phyloP scores from a whole-genome alignment of 169 alveolate species.

The Plasmodium inui region DNA sequence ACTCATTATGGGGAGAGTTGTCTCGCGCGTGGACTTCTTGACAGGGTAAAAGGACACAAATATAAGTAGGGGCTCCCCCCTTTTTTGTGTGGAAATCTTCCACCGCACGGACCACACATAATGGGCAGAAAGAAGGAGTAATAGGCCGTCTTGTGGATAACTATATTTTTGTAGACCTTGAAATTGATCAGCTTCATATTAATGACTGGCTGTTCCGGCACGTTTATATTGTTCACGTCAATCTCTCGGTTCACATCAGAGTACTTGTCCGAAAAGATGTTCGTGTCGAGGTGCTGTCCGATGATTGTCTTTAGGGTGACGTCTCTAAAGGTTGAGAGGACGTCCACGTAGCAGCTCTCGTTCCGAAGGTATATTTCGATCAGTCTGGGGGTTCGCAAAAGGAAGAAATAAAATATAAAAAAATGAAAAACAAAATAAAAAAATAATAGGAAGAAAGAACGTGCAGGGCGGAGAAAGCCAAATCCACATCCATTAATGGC shows the following conservation, averaged over 20 bases:
- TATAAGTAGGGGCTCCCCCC: not conserved
- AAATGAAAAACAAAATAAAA: no score
- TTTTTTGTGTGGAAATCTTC: not conserved
- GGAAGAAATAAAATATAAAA: not conserved
- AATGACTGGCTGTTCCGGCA: conserved; percentile 10
- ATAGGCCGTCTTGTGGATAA: conserved; percentile 82
- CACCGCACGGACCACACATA: conserved; percentile 77
- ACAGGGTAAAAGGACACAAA: not conserved
- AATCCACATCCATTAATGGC: not conserved
- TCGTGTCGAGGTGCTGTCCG: conserved; percentile 85
- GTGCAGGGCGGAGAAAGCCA: not conserved
- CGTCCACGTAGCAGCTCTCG: conserved; percentile 54
- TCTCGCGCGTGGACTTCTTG: not conserved
- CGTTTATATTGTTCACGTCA: conserved; percentile 15
- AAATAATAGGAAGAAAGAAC: not conserved
- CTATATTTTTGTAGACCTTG: conserved; percentile 40
- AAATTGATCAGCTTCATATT: conserved; percentile 51
- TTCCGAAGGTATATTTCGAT: conserved; percentile 73
- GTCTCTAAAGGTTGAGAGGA: conserved; percentile 77
- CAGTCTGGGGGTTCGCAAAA: not conserved
- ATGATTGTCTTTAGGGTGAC: conserved; percentile 83
- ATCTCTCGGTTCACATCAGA: not conserved
- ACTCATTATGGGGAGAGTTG: not conserved
- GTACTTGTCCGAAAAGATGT: conserved; percentile 67
- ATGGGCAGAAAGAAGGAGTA: conserved; percentile 85